Conservation (phyloP, 192 early-diverging fungal species). For the Chytriomyces confervae region DNA sequence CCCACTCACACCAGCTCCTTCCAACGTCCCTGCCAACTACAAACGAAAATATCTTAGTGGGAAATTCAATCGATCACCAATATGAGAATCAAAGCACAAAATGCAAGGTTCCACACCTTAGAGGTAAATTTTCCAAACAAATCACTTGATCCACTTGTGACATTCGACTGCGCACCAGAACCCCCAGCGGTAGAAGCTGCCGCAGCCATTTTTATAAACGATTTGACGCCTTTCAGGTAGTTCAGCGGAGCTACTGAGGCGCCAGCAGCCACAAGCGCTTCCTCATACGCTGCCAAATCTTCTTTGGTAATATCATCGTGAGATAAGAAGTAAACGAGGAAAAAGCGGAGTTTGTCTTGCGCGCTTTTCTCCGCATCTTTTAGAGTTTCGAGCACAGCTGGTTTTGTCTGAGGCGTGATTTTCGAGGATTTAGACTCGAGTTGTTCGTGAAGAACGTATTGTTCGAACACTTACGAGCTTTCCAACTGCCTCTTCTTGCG, state of each 20-base stretch:
- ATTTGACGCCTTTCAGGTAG: conserved; percentile 75
- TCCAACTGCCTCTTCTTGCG: conserved; percentile 87
- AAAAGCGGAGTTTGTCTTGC: conserved; percentile 90
- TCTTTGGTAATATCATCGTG: conserved; percentile 74
- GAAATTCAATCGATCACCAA: neutral
- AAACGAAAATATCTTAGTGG: neutral
- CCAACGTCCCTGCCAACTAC: conserved; percentile 51
- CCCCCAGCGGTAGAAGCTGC: conserved; percentile 29
- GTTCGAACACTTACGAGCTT: conserved; percentile 61
- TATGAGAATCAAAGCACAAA: conserved; percentile 9
- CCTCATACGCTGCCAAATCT: conserved; percentile 85
- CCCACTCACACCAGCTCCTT: conserved; percentile 53
- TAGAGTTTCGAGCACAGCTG: conserved; percentile 79
- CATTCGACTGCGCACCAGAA: neutral
- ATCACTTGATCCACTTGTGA: conserved; percentile 32
- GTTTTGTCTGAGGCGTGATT: conserved; percentile 63
- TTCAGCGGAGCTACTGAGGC: conserved; percentile 75
- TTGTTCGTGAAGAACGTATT: too few species aligned
- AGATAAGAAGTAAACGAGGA: conserved; percentile 86
- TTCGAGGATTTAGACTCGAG: too few species aligned
- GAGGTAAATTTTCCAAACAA: conserved; percentile 54
- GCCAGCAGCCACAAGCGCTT: conserved; percentile 74
- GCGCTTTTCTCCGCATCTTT: conserved; percentile 79
- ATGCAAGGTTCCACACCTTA: conserved; percentile 46
- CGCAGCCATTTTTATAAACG: conserved; percentile 53